Evolutionary conservation across 78 protist genomes (phyloP).

Genomic region (Chrysochromulina parva): DNA sequence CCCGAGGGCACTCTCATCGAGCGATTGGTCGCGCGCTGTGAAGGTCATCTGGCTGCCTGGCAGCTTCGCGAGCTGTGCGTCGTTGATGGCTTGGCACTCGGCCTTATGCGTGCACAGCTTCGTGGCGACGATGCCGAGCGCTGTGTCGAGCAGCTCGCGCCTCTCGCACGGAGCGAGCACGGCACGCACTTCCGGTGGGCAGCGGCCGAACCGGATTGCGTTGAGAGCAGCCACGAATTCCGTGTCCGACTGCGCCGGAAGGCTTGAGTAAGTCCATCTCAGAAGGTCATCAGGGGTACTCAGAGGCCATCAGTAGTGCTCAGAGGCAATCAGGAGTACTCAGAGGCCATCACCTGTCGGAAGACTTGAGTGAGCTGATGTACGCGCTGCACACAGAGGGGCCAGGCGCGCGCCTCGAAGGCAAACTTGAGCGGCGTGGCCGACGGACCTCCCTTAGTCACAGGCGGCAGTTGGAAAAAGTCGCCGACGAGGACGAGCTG

Average conservation of each 20-base stretch:
- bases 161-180: not conserved
- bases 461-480: conserved; percentile 64
- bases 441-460: not conserved
- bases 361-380: not conserved
- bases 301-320: no score
- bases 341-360: not conserved
- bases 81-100: not conserved
- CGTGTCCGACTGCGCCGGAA: not conserved
- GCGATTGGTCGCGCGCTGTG: not conserved
- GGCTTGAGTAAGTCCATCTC: no score
- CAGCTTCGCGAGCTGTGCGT: not conserved
- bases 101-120: not conserved
- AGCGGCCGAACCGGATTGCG: not conserved
- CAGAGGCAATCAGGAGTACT: no score
- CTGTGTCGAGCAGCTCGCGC: not conserved
- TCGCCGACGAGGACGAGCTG: conserved; percentile 80
- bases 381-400: not conserved
- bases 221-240: not conserved
- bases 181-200: not conserved
- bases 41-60: not conserved
- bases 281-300: no score
- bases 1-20: not conserved
- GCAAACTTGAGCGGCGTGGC: not conserved
- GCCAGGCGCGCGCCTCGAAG: conserved; percentile 25
- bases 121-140: not conserved